phyloP scores from a whole-genome alignment of 805 yeast genomes.

The Kuraishia ogatae region DNA sequence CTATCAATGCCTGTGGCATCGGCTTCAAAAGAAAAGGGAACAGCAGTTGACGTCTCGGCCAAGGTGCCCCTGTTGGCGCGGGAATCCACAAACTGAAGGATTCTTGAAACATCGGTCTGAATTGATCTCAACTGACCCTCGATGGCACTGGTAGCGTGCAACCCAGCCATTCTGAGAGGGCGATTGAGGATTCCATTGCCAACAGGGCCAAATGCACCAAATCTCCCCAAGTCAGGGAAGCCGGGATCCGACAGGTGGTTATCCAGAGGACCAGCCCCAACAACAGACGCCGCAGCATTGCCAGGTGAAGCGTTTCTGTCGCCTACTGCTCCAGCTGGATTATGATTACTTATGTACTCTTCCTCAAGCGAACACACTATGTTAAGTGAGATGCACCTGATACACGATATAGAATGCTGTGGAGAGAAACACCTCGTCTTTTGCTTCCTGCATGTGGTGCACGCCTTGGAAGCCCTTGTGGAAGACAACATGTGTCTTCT shows the following conservation, averaged over 20 bases:
- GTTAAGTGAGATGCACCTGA: slow-evolving; percentile 48
- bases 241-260: neutral
- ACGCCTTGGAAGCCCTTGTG: slow-evolving; percentile 20
- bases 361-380: slow-evolving; percentile 43
- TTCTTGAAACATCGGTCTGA: slow-evolving; percentile 1
- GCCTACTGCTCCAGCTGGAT: neutral
- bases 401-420: slow-evolving; percentile 38
- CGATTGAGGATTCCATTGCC: neutral
- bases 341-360: neutral
- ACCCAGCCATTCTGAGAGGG: slow-evolving; percentile 3
- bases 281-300: neutral
- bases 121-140: slow-evolving; percentile 1
- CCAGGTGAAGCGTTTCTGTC: neutral
- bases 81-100: neutral
- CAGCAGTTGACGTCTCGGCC: neutral
- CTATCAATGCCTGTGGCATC: neutral
- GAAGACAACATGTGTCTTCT: neutral
- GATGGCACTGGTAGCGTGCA: neutral
- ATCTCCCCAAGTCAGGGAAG: neutral
- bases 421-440: slow-evolving; percentile 52
- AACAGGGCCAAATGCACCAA: slow-evolving; percentile 3
- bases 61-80: neutral
- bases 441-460: slow-evolving; percentile 22
- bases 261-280: neutral
- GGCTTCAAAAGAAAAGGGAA: neutral